These are phyloP conservation scores for Solanum pennellii DNA, from an alignment of 257 asterid species.

Conservation along the genomic window DNA sequence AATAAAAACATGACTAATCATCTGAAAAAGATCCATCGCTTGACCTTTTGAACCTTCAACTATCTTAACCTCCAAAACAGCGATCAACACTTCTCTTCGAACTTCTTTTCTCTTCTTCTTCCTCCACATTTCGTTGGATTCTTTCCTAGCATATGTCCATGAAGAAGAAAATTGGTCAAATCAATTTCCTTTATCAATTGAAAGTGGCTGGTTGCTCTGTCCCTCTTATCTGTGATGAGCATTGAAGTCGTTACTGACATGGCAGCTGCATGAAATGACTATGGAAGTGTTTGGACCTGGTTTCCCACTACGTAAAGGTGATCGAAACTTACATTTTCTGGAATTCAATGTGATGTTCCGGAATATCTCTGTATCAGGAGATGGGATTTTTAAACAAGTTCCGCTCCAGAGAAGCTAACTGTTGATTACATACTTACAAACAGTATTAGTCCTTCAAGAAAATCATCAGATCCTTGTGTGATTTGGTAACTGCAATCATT, in stretches of 20 bases:
- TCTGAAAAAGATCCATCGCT: background rate
- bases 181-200: background rate
- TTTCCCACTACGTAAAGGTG: background rate
- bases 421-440: background rate
- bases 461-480: background rate
- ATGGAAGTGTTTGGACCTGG: background rate
- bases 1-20: conserved; percentile 3
- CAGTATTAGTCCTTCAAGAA: background rate
- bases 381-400: background rate
- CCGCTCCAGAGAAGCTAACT: background rate
- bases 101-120: background rate
- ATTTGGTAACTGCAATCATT: background rate
- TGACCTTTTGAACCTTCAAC: background rate
- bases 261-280: background rate
- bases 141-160: background rate
- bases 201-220: background rate
- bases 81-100: background rate
- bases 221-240: background rate
- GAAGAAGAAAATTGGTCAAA: background rate
- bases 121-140: background rate
- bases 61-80: background rate
- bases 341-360: background rate
- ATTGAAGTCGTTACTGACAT: background rate
- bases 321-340: background rate
- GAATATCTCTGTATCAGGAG: background rate